Percentiles rank a stretch among this genome's conserved stretches.
Conservation (phyloP, 208 protist species). For the Trypanosoma vivax region DNA sequence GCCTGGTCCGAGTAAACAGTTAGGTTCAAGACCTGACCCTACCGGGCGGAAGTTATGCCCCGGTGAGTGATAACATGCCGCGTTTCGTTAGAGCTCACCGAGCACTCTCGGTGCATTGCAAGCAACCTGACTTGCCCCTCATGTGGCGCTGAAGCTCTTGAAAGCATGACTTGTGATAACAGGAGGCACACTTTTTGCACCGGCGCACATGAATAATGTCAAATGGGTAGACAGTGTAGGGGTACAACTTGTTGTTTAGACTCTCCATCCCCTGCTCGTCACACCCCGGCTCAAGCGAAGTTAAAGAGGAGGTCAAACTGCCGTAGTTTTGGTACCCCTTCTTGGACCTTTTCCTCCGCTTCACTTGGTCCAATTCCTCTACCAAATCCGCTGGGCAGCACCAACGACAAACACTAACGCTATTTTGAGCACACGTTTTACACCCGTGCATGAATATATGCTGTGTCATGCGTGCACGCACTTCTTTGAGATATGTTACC, state of each 20-base stretch:
- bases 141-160: constrained; percentile 3
- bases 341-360: neutral
- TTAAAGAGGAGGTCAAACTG: too few relatives aligned
- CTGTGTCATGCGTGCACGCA: constrained; percentile 14
- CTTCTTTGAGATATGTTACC: constrained; percentile 12
- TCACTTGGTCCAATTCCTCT: neutral
- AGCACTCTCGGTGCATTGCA: too few relatives aligned
- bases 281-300: too few relatives aligned
- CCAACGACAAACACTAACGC: constrained; percentile 25
- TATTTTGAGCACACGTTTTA: constrained; percentile 17
- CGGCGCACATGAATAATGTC: constrained; percentile 20
- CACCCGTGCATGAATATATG: constrained; percentile 19
- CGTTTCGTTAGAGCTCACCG: too few relatives aligned
- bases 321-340: too few relatives aligned
- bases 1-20: too few relatives aligned
- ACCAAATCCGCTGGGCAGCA: constrained; percentile 18
- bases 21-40: too few relatives aligned
- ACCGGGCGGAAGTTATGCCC: too few relatives aligned
- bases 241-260: too few relatives aligned
- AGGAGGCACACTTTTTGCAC: constrained; percentile 22
- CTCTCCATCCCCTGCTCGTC: too few relatives aligned
- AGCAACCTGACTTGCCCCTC: constrained; percentile 7
- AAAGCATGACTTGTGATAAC: constrained; percentile 25
- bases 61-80: too few relatives aligned
- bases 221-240: constrained; percentile 17